Evolutionary conservation across 148 eudicot genomes (phyloP), one percentile per base, ranked within the genome.

Genomic region (Nepenthes gracilis): DNA sequence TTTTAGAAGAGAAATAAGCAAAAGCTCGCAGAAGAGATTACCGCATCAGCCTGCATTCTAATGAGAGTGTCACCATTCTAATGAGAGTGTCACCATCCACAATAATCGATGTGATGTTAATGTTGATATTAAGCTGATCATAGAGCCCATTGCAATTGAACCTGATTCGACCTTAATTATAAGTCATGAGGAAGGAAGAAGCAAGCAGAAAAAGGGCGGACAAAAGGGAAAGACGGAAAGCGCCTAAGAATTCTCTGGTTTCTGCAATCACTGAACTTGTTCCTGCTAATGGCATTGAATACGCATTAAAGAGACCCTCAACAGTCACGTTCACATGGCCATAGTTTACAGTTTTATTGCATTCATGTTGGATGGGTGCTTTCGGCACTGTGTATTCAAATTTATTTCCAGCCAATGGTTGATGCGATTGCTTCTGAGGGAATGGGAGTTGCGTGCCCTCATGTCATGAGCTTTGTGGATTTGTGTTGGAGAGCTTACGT

Each of bases 381-480:
- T 47, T 73, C 33, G 83, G 82, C 77, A 85, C 88, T 49, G 96
- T 80, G 37, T 88, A 84, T 58, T 93, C 98, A 23, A 1, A 78
- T 74, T 33, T 86, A 85, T 76, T 93, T 93, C 67, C 96, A 82
- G 70, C 87, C 95, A 11, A 88, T 93, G 98, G 54, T 88, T 64
- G 96, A 88, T 74, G 85, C 84, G n/a, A 82, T 93, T 73, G 78
- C 95, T 75, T 84, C 85, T 2, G 86, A 84, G 55, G 91, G 87
- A 43, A 15, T 72, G 33, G 84, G 83, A 13, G 69, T 79, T 43
- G 66, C 53, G 86, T 76, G 35, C 98, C 96, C 58, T 67, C 90
- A 38, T 82, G 77, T 74, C 90, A 82, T 62, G 96, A 92, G 67
- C 86, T 92, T 67, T 74, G 94, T 60, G 81, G 85, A 67, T 78